Conservation (phyloP, 2,329 filamentous ascomycete genomes). For the Periconia sp. region DNA sequence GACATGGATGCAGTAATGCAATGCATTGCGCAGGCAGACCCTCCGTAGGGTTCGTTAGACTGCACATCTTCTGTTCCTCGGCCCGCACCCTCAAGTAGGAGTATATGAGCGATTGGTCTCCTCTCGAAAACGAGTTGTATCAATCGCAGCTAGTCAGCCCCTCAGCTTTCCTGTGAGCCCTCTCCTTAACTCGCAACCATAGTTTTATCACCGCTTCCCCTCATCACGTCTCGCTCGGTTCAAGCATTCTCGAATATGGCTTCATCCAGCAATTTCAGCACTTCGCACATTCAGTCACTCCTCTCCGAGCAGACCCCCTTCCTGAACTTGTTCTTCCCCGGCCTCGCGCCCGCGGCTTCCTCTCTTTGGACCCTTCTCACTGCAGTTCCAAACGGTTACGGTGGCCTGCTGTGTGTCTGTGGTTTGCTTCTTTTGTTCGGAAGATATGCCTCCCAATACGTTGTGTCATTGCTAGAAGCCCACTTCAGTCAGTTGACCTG, state of each 20-base stretch:
- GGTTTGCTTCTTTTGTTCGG: slow-evolving; percentile 17
- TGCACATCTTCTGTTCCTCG: too few species aligned
- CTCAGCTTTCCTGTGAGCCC: too few species aligned
- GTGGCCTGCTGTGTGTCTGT: slow-evolving; percentile 11
- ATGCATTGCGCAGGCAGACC: too few species aligned
- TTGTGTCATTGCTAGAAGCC: slow-evolving; percentile 14
- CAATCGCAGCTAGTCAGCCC: too few species aligned
- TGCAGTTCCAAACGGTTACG: slow-evolving; percentile 11
- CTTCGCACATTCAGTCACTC: slow-evolving; percentile 10
- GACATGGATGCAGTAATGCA: too few species aligned
- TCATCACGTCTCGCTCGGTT: slow-evolving; percentile 1
- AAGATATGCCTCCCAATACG: slow-evolving; percentile 14
- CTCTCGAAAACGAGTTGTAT: too few species aligned
- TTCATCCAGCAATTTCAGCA: slow-evolving; percentile 10
- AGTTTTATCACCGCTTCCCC: too few species aligned
- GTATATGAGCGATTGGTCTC: too few species aligned
- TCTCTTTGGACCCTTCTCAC: slow-evolving; percentile 12
- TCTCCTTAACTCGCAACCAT: too few species aligned
- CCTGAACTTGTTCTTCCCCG: slow-evolving; percentile 14
- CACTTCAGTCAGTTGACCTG: slow-evolving; percentile 19
- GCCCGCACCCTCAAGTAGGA: too few species aligned
- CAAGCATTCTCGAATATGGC: slow-evolving; percentile 13
- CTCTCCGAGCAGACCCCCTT: slow-evolving; percentile 12
- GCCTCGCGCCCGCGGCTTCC: slow-evolving; percentile 13
- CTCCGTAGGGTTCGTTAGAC: too few species aligned